Conservation (phyloP, 805 yeast genomes). For the Saccharomycopsis sp. region DNA sequence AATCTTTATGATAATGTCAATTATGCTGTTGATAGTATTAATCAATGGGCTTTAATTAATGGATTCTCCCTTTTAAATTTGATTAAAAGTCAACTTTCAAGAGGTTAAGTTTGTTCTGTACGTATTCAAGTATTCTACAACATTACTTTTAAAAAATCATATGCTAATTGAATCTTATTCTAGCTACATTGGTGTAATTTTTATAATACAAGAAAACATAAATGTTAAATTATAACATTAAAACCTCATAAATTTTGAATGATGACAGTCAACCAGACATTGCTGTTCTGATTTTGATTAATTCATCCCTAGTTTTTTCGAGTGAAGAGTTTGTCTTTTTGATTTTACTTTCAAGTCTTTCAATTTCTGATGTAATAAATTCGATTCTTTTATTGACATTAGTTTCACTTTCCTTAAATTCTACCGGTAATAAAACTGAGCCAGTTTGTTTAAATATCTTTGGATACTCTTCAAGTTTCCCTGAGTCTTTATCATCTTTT, state of each 20-base stretch:
- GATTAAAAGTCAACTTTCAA: conserved; percentile 55
- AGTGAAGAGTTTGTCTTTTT: conserved; percentile 41
- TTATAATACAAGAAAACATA: neutral
- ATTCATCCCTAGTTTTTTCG: conserved; percentile 48
- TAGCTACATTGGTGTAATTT: too few relatives aligned
- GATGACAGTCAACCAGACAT: conserved; percentile 12
- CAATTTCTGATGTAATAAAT: conserved; percentile 71
- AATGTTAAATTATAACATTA: neutral
- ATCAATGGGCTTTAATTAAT: conserved; percentile 66
- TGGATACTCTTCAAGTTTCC: conserved; percentile 39
- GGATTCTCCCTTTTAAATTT: conserved; percentile 46
- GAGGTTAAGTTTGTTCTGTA: conserved; percentile 32
- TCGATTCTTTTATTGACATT: conserved; percentile 87
- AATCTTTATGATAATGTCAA: conserved; percentile 45
- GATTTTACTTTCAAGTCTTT: conserved; percentile 64
- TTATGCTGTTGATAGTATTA: conserved; percentile 48
- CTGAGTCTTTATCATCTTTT: conserved; percentile 11
- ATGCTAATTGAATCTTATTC: too few relatives aligned
- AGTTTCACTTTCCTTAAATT: conserved; percentile 64
- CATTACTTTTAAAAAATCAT: too few relatives aligned
- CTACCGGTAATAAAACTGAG: conserved; percentile 86
- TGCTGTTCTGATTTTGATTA: conserved; percentile 36
- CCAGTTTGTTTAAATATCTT: conserved; percentile 87
- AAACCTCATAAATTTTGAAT: too few relatives aligned
- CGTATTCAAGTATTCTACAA: too few relatives aligned